A percentile compares a stretch with the other conserved stretches of the same genome.
phyloP scores from a whole-genome alignment of 148 eudicot genomes.

The Rhododendron ovatum region DNA sequence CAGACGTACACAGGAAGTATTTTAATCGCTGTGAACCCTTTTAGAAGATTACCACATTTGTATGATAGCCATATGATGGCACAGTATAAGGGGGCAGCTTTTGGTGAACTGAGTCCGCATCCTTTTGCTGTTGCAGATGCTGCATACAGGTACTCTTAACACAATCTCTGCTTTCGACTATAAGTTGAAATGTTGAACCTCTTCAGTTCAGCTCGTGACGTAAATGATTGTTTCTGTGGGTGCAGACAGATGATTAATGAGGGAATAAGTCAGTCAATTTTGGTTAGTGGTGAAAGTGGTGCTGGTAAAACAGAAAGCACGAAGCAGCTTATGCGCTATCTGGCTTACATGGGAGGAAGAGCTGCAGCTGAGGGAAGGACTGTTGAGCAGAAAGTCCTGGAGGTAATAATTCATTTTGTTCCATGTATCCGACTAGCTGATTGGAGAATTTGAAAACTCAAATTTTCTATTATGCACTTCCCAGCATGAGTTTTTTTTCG shows the following conservation, averaged over 20 bases:
- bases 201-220: constrained; percentile 3
- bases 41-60: constrained; percentile 83
- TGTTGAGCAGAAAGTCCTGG: constrained; percentile 95
- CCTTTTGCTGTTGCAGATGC: constrained; percentile 98
- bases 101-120: constrained; percentile 98
- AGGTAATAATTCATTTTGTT: constrained; percentile 39
- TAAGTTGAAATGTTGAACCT: constrained; percentile 7
- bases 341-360: constrained; percentile 99
- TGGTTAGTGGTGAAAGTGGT: constrained; percentile 99
- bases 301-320: constrained; percentile 99
- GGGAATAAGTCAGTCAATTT: constrained; percentile 93
- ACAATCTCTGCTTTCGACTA: constrained; percentile 1
- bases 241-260: constrained; percentile 95
- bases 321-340: constrained; percentile 94
- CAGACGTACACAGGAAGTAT: constrained; percentile 98
- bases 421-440: constrained; percentile 1
- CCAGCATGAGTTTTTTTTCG: not conserved
- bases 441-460: not conserved
- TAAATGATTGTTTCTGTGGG: not conserved
- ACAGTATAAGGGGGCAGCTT: constrained; percentile 90
- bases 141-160: constrained; percentile 60
- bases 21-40: constrained; percentile 96
- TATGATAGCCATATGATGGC: constrained; percentile 98
- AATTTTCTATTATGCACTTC: not conserved
- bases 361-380: constrained; percentile 78